Base-by-base conservation (phyloP, 176 grass and related monocot genomes). In the bread wheat (Triticum aestivum) region DNA sequence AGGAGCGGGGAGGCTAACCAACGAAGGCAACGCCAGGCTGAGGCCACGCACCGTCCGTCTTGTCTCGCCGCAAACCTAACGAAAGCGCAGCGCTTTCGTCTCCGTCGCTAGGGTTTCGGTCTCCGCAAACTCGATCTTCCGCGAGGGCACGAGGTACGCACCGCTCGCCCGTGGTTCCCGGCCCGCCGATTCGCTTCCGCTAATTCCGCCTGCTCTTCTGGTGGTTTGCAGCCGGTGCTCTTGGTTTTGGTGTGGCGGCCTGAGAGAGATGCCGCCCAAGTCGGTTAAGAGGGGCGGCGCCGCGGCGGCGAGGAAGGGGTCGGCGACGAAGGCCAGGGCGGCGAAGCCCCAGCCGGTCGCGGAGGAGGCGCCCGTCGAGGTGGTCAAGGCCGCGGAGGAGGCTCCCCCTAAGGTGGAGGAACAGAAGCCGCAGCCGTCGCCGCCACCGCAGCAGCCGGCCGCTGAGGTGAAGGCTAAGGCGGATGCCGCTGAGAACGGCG, bases 241-340 rank as follows among this genome's bases (percentile, higher is more conserved):
- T 7, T 73, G 8, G 69, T 83, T 66, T 52, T 85, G 42, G 8
- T 75, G 61, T 75, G 86, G 77, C 38, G 86, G 77, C 38, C 9
- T 17, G 83, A 38, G 73, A 38, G 73, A 91, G 87, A 95, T 98
- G 93, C 93, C 91, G 88, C 91, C 89, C 39, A 90, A 90, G 54
- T 85, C 78, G 84, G 63, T 75, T 64, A 89, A 71, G 84, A 92
- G 89, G 88, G 87, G 84, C 56, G 85, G 78, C 44, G 65, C 83
- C 10, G 83, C 82, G 42, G 83, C 71, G 14, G 80, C 35, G 1
- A 45, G 80, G 83, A 93, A 94, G 81, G 82, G 69, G 45, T 23
- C 85, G 11, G 90, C 6, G 61, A 7, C 51, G 56, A 77, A 79
- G 72, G 56, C 44, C 4, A 81, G 83, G 64, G 14, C 24, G 73